Conservation (phyloP, 495 filamentous ascomycete species). For the Acidiella bohemica region DNA sequence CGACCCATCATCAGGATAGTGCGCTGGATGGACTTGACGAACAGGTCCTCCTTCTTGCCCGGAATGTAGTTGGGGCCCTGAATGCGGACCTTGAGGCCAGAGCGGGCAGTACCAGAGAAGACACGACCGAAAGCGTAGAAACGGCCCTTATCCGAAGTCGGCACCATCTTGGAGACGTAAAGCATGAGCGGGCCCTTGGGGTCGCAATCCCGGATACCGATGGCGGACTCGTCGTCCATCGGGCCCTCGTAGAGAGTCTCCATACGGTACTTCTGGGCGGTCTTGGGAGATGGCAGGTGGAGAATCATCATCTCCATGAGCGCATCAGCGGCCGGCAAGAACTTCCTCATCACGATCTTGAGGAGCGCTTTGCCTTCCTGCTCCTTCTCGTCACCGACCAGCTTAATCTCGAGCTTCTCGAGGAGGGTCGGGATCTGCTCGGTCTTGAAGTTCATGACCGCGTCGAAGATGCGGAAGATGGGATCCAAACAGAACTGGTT, state of each 20-base stretch:
- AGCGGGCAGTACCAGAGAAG: slow-evolving; percentile 93
- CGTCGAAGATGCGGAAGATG: slow-evolving; percentile 95
- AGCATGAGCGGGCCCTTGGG: slow-evolving; percentile 97
- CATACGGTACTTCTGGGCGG: slow-evolving; percentile 93
- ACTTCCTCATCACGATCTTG: slow-evolving; percentile 96
- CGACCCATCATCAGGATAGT: slow-evolving; percentile 99
- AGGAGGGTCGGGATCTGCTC: slow-evolving; percentile 75
- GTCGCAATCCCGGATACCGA: slow-evolving; percentile 96
- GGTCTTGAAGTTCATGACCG: slow-evolving; percentile 97
- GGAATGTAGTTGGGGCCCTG: slow-evolving; percentile 98
- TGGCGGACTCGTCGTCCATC: slow-evolving; percentile 74
- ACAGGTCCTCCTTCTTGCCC: slow-evolving; percentile 96
- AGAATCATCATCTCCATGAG: slow-evolving; percentile 99
- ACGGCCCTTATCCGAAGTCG: slow-evolving; percentile 97
- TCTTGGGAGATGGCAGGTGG: slow-evolving; percentile 90
- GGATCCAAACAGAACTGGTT: slow-evolving; percentile 97
- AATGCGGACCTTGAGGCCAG: slow-evolving; percentile 98
- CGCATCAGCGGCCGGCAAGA: slow-evolving; percentile 94
- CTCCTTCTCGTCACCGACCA: slow-evolving; percentile 71
- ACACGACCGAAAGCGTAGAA: slow-evolving; percentile 99
- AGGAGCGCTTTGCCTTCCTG: slow-evolving; percentile 93
- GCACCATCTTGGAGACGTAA: slow-evolving; percentile 99
- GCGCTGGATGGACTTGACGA: slow-evolving; percentile 99
- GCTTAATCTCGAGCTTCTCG: slow-evolving; percentile 86
- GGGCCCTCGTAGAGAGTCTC: slow-evolving; percentile 99